Percentiles rank a stretch among this genome's conserved stretches.
phyloP scores from a whole-genome alignment of 2,329 filamentous ascomycete species.

The Apiospora malaysiana region DNA sequence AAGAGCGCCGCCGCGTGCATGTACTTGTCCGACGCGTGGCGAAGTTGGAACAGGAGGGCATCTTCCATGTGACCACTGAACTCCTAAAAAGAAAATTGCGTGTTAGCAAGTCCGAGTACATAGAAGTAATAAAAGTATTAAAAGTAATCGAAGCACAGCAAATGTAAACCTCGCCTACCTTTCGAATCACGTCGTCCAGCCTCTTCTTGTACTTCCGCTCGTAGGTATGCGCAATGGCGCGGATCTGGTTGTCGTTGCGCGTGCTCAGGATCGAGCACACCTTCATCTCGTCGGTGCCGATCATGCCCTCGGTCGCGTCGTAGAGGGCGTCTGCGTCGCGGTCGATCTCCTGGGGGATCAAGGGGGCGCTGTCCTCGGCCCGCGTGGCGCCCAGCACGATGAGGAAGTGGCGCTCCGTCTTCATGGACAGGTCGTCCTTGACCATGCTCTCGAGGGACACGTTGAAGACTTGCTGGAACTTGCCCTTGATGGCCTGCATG shows the following conservation, averaged over 20 bases:
- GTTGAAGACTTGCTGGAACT: slow-evolving; percentile 73
- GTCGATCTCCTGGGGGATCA: slow-evolving; percentile 76
- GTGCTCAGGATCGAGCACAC: slow-evolving; percentile 80
- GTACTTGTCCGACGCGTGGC: slow-evolving; percentile 77
- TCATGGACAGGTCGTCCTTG: slow-evolving; percentile 79
- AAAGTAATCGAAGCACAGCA: too few relatives aligned
- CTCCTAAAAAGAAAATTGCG: slow-evolving; percentile 59
- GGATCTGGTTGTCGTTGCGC: slow-evolving; percentile 81
- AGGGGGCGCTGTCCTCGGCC: slow-evolving; percentile 77
- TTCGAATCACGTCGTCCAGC: slow-evolving; percentile 76
- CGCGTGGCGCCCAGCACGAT: slow-evolving; percentile 78
- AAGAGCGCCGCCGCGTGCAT: slow-evolving; percentile 82
- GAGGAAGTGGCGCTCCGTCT: slow-evolving; percentile 85
- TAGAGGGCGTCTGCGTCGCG: slow-evolving; percentile 79
- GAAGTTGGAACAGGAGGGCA: slow-evolving; percentile 81
- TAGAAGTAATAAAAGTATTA: neutral
- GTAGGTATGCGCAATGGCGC: slow-evolving; percentile 80
- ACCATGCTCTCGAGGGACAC: slow-evolving; percentile 74
- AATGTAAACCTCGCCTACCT: slow-evolving; percentile 48
- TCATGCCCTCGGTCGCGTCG: slow-evolving; percentile 73
- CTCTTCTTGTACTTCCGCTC: slow-evolving; percentile 71
- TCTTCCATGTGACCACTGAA: slow-evolving; percentile 94
- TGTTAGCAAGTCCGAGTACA: neutral
- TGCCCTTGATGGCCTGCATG: slow-evolving; percentile 80
- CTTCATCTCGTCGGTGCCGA: slow-evolving; percentile 75